A percentile compares a stretch with the other conserved stretches of the same genome.
Conservation (phyloP, 371 early-diverging fungal genomes). For the Batkoa obscura region DNA sequence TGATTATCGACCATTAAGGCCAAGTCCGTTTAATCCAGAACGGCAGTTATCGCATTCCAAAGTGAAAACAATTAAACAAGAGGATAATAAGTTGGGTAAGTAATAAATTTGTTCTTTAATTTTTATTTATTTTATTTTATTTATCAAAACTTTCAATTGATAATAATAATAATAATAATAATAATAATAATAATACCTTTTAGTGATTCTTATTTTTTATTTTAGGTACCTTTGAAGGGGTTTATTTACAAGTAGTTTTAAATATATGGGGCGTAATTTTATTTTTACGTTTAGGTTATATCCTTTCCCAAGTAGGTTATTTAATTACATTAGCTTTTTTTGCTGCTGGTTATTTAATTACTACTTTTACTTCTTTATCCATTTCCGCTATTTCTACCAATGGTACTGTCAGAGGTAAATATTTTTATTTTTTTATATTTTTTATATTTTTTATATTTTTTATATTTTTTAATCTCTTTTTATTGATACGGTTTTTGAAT, state of each 20-base stretch:
- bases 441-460: neutral
- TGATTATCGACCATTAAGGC: neutral
- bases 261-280: conserved; percentile 43
- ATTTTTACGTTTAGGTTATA: conserved; percentile 35
- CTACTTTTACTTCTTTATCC: conserved; percentile 38
- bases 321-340: conserved; percentile 30
- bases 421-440: neutral
- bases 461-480: neutral
- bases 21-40: neutral
- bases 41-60: conserved; percentile 1
- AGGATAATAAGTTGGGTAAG: neutral
- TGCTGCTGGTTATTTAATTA: conserved; percentile 26
- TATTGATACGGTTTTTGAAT: neutral
- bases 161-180: neutral
- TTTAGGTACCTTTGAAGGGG: conserved; percentile 38
- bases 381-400: conserved; percentile 52
- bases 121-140: neutral
- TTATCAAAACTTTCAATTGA: neutral
- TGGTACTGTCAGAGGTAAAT: conserved; percentile 31
- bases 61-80: neutral
- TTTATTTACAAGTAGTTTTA: conserved; percentile 33
- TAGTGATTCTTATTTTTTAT: conserved; percentile 8
- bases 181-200: neutral
- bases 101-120: neutral
- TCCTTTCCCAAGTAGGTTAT: conserved; percentile 34